These are phyloP conservation scores for Saccharomycopsis olivae DNA, from an alignment of 805 yeast species.

Conservation along the genomic window DNA sequence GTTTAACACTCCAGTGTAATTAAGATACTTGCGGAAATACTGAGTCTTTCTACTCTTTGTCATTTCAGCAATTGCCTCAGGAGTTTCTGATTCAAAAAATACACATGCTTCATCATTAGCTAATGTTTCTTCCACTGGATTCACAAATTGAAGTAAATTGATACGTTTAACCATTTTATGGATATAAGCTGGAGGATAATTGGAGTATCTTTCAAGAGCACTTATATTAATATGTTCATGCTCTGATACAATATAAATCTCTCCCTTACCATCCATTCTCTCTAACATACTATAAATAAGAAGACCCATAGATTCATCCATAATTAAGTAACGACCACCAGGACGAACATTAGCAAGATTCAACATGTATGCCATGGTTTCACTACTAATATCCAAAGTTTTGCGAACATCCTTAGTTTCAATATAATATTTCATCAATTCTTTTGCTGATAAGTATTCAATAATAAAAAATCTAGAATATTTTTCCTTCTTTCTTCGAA, in stretches of 20 bases:
- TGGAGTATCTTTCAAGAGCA: slow-evolving; percentile 49
- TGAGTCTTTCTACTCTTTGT: slow-evolving; percentile 53
- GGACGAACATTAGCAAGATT: slow-evolving; percentile 76
- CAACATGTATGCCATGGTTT: slow-evolving; percentile 67
- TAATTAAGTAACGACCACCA: slow-evolving; percentile 78
- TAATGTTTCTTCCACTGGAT: slow-evolving; percentile 43
- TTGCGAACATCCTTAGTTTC: slow-evolving; percentile 64
- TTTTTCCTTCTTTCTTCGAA: slow-evolving; percentile 86
- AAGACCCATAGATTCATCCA: slow-evolving; percentile 96
- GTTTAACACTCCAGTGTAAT: slow-evolving; percentile 24
- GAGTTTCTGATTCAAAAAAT: slow-evolving; percentile 22
- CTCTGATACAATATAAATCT: slow-evolving; percentile 72
- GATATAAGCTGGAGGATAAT: slow-evolving; percentile 44
- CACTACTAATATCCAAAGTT: slow-evolving; percentile 76
- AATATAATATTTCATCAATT: slow-evolving; percentile 58
- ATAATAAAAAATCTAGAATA: slow-evolving; percentile 79
- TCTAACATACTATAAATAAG: slow-evolving; percentile 78
- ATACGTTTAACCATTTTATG: slow-evolving; percentile 53
- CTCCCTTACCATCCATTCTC: slow-evolving; percentile 67
- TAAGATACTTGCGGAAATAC: slow-evolving; percentile 51
- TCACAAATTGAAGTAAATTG: slow-evolving; percentile 69
- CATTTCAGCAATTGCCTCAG: slow-evolving; percentile 38
- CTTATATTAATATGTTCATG: slow-evolving; percentile 85
- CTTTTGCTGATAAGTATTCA: slow-evolving; percentile 60
- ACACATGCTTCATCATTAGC: slow-evolving; percentile 10